Conservation (phyloP, 257 asterid species). For the Parsonsia alboflavescens region DNA sequence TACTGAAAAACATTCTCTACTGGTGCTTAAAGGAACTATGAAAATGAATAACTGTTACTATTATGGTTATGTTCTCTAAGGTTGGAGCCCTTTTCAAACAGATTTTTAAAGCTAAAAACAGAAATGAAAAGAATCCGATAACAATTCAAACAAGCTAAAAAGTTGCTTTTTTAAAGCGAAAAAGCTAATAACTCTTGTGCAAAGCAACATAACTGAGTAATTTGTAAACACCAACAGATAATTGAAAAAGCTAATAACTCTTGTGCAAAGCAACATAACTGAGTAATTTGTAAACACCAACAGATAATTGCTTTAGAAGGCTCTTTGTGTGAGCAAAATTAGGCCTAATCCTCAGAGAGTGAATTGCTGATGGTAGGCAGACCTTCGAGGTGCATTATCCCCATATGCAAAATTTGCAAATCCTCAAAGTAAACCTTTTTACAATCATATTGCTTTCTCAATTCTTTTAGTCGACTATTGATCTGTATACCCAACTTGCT, state of each 20-base stretch:
- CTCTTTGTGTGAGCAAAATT: neutral
- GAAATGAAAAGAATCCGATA: too few species aligned
- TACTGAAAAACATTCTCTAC: neutral
- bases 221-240: neutral
- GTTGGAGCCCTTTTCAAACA: too few species aligned
- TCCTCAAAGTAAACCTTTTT: conserved; percentile 25
- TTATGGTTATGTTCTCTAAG: neutral
- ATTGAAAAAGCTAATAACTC: too few species aligned
- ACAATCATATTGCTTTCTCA: neutral
- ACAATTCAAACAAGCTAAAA: too few species aligned
- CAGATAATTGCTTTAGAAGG: neutral
- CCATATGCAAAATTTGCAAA: conserved; percentile 28
- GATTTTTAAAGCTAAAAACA: too few species aligned
- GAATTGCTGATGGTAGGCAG: conserved; percentile 9
- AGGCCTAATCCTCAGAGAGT: conserved; percentile 7
- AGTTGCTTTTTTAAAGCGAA: too few species aligned
- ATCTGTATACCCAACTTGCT: conserved; percentile 22
- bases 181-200: too few species aligned
- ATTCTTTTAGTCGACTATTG: conserved; percentile 8
- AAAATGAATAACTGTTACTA: neutral
- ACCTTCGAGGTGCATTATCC: conserved; percentile 34
- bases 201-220: too few species aligned
- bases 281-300: neutral
- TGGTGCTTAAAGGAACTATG: neutral
- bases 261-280: too few species aligned